Evolutionary conservation across 2,329 filamentous ascomycete species (phyloP).

Genomic region (Penicillium sp.): DNA sequence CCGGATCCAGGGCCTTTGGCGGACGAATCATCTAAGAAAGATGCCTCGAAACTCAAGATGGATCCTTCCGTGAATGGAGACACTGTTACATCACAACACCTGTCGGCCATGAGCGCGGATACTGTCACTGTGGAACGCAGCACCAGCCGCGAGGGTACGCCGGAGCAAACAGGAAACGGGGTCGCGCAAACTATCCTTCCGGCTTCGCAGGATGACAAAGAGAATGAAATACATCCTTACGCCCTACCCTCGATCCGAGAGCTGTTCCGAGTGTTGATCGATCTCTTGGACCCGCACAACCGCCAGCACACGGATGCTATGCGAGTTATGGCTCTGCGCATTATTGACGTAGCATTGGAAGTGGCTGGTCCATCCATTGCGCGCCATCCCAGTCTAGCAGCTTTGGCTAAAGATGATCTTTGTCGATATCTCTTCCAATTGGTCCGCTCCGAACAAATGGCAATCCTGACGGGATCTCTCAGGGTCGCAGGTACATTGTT

Average conservation of each 20-base stretch:
- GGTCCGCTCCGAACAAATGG: constrained; percentile 92
- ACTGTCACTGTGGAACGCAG: constrained; percentile 30
- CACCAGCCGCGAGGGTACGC: constrained; percentile 31
- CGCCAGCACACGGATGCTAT: constrained; percentile 88
- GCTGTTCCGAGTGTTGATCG: constrained; percentile 86
- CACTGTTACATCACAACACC: constrained; percentile 51
- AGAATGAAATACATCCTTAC: constrained; percentile 70
- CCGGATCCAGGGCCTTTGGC: constrained; percentile 60
- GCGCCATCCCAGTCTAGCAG: constrained; percentile 79
- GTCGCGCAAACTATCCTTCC: constrained; percentile 31
- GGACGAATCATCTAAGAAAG: constrained; percentile 47
- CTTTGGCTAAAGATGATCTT: constrained; percentile 82
- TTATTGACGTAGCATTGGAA: constrained; percentile 94
- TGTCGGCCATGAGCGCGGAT: constrained; percentile 38
- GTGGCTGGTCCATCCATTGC: constrained; percentile 94
- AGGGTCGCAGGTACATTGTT: constrained; percentile 86
- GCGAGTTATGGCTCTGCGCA: constrained; percentile 93
- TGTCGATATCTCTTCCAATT: constrained; percentile 95
- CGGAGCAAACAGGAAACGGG: constrained; percentile 30
- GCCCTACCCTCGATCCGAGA: constrained; percentile 91
- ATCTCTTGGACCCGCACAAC: constrained; percentile 89
- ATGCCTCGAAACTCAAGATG: constrained; percentile 74
- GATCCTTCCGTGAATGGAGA: constrained; percentile 66
- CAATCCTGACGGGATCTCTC: constrained; percentile 84
- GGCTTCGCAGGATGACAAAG: constrained; percentile 41